A percentile compares a stretch with the other conserved stretches of the same genome.
Evolutionary conservation across 2,329 filamentous ascomycete species (phyloP).

Genomic region (Diaporthe citrichinensis): DNA sequence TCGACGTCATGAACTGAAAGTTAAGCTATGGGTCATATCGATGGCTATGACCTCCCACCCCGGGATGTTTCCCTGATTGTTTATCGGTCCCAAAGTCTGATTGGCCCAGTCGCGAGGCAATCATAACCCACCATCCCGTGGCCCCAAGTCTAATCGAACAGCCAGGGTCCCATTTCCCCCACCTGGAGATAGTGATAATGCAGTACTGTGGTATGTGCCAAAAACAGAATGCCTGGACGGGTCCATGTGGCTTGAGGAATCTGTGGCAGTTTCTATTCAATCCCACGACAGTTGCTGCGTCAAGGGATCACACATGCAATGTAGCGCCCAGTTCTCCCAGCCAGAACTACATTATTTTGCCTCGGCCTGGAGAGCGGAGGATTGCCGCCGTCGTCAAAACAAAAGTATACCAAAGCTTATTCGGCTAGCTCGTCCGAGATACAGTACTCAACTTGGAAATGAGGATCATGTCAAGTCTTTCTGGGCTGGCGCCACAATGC

Average conservation of each 20-base stretch:
- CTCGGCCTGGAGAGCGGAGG: not conserved
- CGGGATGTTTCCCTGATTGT: constrained; percentile 24
- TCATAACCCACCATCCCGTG: not conserved
- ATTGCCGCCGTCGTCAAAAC: not conserved
- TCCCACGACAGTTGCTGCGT: not conserved
- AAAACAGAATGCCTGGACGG: not conserved
- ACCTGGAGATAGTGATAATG: not conserved
- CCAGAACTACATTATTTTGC: not conserved
- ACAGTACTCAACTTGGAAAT: not conserved
- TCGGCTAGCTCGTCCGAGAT: not conserved
- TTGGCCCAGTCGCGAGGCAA: not conserved
- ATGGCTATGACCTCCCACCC: constrained; percentile 8
- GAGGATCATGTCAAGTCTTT: not conserved
- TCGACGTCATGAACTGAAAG: constrained; percentile 21
- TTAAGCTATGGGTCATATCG: not conserved
- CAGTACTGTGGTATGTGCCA: not conserved
- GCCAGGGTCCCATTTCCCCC: not conserved
- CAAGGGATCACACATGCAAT: not conserved
- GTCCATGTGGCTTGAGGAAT: not conserved
- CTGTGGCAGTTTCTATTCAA: not conserved
- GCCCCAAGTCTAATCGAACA: not conserved
- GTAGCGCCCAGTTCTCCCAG: not conserved
- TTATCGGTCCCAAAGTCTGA: not conserved
- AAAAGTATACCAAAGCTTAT: not conserved
- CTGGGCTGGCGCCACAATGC: not conserved